These are phyloP conservation scores for Hylodesmum podocarpum DNA, from an alignment of 306 rosid species.

Conservation along the genomic window DNA sequence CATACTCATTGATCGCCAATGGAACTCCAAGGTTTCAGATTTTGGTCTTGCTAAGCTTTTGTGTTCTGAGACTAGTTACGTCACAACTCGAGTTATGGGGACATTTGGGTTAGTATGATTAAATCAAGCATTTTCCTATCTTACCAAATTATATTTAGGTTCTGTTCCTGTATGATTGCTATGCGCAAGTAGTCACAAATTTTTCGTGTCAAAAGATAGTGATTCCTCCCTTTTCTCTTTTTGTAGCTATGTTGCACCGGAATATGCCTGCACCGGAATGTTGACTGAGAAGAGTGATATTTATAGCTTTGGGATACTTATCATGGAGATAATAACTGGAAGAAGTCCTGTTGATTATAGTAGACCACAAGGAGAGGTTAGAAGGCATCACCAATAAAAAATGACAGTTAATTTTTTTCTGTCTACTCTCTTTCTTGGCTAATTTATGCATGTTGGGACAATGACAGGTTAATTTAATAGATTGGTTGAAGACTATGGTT, in stretches of 20 bases:
- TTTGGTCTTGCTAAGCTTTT: slow-evolving; percentile 97
- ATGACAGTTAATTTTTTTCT: neutral
- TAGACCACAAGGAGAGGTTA: slow-evolving; percentile 92
- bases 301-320: slow-evolving; percentile 91
- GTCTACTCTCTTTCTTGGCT: slow-evolving; percentile 3
- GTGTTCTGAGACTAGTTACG: slow-evolving; percentile 80
- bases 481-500: slow-evolving; percentile 91
- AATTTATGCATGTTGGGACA: slow-evolving; percentile 10
- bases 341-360: slow-evolving; percentile 91
- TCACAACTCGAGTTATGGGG: slow-evolving; percentile 98
- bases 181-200: neutral
- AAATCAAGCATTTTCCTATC: neutral
- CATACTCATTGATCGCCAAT: slow-evolving; percentile 86
- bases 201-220: slow-evolving; percentile 8
- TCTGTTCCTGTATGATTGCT: neutral
- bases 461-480: slow-evolving; percentile 81
- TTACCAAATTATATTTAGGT: neutral
- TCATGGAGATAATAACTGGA: slow-evolving; percentile 90
- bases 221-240: slow-evolving; percentile 34
- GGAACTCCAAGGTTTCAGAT: slow-evolving; percentile 95
- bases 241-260: slow-evolving; percentile 93
- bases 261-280: slow-evolving; percentile 98
- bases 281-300: slow-evolving; percentile 92
- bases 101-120: slow-evolving; percentile 90
- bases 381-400: slow-evolving; percentile 7